phyloP scores from a whole-genome alignment of 2,329 filamentous ascomycete genomes.

The Apiospora hydei region DNA sequence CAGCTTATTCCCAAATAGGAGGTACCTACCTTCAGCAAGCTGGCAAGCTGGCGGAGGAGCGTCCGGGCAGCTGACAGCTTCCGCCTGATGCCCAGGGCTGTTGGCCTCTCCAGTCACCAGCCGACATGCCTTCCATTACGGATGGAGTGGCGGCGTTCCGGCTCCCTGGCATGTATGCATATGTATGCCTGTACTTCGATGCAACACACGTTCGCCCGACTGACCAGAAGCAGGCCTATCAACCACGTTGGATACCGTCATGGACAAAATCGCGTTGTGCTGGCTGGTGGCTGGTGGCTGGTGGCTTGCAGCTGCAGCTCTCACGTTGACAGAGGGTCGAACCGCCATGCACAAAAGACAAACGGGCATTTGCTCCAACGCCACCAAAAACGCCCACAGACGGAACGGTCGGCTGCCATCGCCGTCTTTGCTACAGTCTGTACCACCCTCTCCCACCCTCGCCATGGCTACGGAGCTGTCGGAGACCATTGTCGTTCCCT shows the following conservation, averaged over 20 bases:
- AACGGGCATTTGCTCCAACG: slow-evolving; percentile 6
- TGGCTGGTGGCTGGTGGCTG: slow-evolving; percentile 3
- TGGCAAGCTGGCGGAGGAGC: background rate
- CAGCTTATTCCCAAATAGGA: background rate
- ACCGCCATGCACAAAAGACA: background rate
- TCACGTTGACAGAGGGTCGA: background rate
- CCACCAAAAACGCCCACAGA: background rate
- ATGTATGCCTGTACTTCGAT: background rate
- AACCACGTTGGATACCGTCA: background rate
- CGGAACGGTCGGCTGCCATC: background rate
- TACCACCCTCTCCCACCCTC: background rate
- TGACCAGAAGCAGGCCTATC: background rate
- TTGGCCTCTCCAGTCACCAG: background rate
- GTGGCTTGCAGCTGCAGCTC: background rate
- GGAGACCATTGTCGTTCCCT: background rate
- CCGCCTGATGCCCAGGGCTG: background rate
- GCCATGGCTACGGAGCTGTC: background rate
- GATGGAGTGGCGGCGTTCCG: background rate
- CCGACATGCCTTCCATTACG: background rate
- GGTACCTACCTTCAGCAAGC: background rate
- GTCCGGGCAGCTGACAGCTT: background rate
- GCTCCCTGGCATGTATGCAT: background rate
- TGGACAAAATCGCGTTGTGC: background rate
- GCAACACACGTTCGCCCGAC: background rate
- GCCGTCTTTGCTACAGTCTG: background rate